Evolutionary conservation across 1,284 basidiomycete species (phyloP), one percentile per base, ranked within the genome.

Genomic region (Takashimella koratensis): DNA sequence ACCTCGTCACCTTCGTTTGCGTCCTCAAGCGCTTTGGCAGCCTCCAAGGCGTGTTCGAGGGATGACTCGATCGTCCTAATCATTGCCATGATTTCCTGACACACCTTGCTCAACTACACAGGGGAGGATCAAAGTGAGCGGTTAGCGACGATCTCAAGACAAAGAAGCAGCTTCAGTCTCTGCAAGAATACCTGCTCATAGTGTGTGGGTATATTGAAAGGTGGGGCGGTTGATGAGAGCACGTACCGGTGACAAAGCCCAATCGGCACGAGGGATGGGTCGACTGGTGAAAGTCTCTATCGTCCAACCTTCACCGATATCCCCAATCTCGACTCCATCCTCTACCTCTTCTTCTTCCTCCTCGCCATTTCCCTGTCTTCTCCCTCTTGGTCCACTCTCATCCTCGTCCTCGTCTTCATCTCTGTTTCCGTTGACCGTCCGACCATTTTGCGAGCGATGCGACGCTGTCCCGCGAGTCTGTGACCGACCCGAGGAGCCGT

Each of bases 331-430:
- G 25, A 20, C 42, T 52, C 50, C 22, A 43, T 45, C 54, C n/a
- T 57, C 53, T 11, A 43, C 47, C 4, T 53, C 57, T 25, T 54
- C 56, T 5, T 57, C 58, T 6, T 55, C 51, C 20, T 49, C 52
- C 19, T 49, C 58, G 5, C 47, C 62, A 25, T 47, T 52, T 13
- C 52, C 51, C 2, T 46, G 47, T n/a, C n/a, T n/a, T n/a, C n/a
- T n/a, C n/a, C n/a, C n/a, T n/a, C n/a, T n/a, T n/a, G n/a, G n/a
- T n/a, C n/a, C n/a, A n/a, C n/a, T n/a, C 19, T 24, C 46, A 39
- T 44, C 39, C 24, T 26, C 36, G 11, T 4, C 79, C 81, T 63
- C 88, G 89, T 70, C 86, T 89, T 71, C 88, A 86, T 20, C 87
- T 81, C 10, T 83, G 8, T 16, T 36, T 36, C 30, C 30, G 16